phyloP scores from a whole-genome alignment of 2,329 filamentous ascomycete genomes.

The Trichothecium sympodiale region DNA sequence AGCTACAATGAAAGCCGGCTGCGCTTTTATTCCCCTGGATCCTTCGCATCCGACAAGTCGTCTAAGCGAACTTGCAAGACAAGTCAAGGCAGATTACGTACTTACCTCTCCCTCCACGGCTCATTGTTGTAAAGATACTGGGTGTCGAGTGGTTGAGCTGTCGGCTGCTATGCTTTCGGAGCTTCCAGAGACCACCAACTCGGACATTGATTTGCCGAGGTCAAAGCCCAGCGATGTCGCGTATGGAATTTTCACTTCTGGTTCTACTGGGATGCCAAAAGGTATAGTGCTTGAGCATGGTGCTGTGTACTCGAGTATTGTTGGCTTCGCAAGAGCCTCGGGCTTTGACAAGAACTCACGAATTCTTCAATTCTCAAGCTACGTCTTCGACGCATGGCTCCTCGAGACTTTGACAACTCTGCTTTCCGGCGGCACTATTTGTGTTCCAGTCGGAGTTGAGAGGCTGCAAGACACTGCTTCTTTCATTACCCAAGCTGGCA shows the following conservation, averaged over 20 bases:
- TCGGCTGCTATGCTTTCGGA: background rate
- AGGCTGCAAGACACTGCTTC: slow-evolving; percentile 57
- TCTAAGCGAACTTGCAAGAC: background rate
- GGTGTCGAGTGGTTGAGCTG: slow-evolving; percentile 11
- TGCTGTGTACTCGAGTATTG: slow-evolving; percentile 38
- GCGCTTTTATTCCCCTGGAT: slow-evolving; percentile 10
- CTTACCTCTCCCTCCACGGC: background rate
- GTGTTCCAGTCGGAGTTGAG: slow-evolving; percentile 60
- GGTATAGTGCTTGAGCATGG: slow-evolving; percentile 28
- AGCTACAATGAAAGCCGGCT: slow-evolving; percentile 19
- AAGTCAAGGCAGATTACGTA: background rate
- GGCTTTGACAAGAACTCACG: slow-evolving; percentile 16
- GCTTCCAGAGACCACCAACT: background rate
- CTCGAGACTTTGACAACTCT: slow-evolving; percentile 87
- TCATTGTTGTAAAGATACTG: slow-evolving; percentile 26
- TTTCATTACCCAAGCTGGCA: slow-evolving; percentile 56
- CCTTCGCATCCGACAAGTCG: slow-evolving; percentile 6
- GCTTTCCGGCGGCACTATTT: slow-evolving; percentile 67
- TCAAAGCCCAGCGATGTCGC: background rate
- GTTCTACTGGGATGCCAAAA: slow-evolving; percentile 16
- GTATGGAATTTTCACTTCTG: slow-evolving; percentile 17
- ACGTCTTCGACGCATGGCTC: slow-evolving; percentile 58
- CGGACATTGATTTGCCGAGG: background rate
- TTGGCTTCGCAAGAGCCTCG: slow-evolving; percentile 13
- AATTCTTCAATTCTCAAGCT: slow-evolving; percentile 39